A percentile compares a stretch with the other conserved stretches of the same genome.
Conservation (phyloP, 2,329 filamentous ascomycete genomes). For the Talaromyces sp. region DNA sequence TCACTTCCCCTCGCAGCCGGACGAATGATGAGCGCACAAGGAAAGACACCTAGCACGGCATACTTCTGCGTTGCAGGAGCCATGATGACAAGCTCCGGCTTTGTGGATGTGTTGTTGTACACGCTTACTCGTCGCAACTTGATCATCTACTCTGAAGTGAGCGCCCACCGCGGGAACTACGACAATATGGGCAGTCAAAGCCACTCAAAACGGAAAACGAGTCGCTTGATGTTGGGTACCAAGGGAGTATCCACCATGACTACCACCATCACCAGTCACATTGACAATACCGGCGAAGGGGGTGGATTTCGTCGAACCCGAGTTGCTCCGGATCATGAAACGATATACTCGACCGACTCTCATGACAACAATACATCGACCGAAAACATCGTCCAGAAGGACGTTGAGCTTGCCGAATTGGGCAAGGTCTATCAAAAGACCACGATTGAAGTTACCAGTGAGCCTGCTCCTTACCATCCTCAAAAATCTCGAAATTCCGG, state of each 20-base stretch:
- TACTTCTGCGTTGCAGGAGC: slow-evolving; percentile 54
- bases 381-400: slow-evolving; percentile 41
- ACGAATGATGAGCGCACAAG: slow-evolving; percentile 42
- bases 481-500: not conserved
- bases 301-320: slow-evolving; percentile 2
- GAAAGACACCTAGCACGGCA: slow-evolving; percentile 33
- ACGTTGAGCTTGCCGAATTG: slow-evolving; percentile 32
- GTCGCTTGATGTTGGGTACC: not conserved
- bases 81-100: slow-evolving; percentile 57
- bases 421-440: slow-evolving; percentile 45
- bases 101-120: slow-evolving; percentile 59
- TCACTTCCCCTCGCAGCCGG: slow-evolving; percentile 61
- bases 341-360: slow-evolving; percentile 25
- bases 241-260: slow-evolving; percentile 21
- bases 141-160: slow-evolving; percentile 50
- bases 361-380: slow-evolving; percentile 30
- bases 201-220: not conserved
- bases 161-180: slow-evolving; percentile 23
- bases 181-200: slow-evolving; percentile 12
- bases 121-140: slow-evolving; percentile 56
- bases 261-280: slow-evolving; percentile 29
- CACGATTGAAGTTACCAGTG: slow-evolving; percentile 41
- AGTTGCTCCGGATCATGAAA: slow-evolving; percentile 28
- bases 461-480: slow-evolving; percentile 12
- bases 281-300: slow-evolving; percentile 24